Conservation (phyloP, 148 eudicot species). For the Vaccinium corymbosum region DNA sequence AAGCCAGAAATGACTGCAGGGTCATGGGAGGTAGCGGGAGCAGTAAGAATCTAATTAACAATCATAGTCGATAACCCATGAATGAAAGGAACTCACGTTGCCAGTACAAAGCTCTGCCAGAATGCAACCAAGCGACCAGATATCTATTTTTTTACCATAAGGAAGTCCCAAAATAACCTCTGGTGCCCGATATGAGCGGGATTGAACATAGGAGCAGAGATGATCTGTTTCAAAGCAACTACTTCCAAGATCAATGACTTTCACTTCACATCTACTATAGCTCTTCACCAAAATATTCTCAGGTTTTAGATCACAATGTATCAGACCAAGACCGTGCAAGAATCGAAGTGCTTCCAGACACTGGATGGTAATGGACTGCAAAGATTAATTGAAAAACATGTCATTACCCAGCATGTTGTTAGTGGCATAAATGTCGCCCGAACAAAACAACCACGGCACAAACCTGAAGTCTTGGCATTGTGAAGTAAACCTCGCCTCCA, state of each 20-base stretch:
- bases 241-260: constrained; percentile 97
- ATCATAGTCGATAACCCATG: neutral
- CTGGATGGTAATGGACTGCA: constrained; percentile 94
- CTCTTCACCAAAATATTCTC: constrained; percentile 98
- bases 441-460: constrained; percentile 12
- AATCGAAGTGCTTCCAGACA: constrained; percentile 91
- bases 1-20: neutral
- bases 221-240: constrained; percentile 99
- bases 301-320: constrained; percentile 99
- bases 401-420: constrained; percentile 1
- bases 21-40: neutral
- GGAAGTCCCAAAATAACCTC: constrained; percentile 93
- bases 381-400: constrained; percentile 15
- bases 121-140: constrained; percentile 99
- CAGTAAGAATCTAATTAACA: neutral
- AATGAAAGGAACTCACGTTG: constrained; percentile 54
- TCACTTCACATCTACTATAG: constrained; percentile 98
- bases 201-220: constrained; percentile 95
- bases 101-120: constrained; percentile 98
- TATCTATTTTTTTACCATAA: constrained; percentile 88
- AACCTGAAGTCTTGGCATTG: constrained; percentile 99
- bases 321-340: constrained; percentile 89
- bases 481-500: constrained; percentile 99
- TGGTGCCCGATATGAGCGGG: constrained; percentile 95
- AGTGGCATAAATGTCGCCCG: neutral